Percentiles rank a stretch among this genome's conserved stretches.
These are phyloP conservation scores for Eutrema japonicum DNA, from an alignment of 345 rosid genomes.

Conservation along the genomic window DNA sequence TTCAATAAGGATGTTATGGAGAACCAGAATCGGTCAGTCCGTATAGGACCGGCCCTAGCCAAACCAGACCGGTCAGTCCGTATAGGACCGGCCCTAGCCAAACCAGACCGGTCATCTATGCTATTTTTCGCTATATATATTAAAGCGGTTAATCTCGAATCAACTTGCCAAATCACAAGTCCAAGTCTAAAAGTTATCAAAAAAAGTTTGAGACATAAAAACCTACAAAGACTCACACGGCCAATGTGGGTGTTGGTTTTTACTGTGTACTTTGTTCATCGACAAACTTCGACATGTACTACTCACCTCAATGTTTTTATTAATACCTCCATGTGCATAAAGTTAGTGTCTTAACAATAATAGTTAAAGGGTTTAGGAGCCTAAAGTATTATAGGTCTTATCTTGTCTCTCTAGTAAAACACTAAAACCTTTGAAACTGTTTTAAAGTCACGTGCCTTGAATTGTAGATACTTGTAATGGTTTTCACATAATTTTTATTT, in stretches of 20 bases:
- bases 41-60: too few species aligned
- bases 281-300: constrained; percentile 41
- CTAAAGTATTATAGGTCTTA: constrained; percentile 5
- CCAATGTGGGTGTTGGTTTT: constrained; percentile 31
- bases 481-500: background rate
- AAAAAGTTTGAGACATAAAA: constrained; percentile 1
- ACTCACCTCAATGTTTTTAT: constrained; percentile 32
- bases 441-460: background rate
- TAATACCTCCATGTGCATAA: constrained; percentile 31
- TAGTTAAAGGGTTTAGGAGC: constrained; percentile 13
- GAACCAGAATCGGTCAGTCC: background rate
- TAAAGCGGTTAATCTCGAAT: background rate
- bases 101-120: background rate
- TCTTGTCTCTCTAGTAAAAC: constrained; percentile 20
- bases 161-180: constrained; percentile 15
- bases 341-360: constrained; percentile 7
- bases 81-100: too few species aligned
- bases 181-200: constrained; percentile 9
- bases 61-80: background rate
- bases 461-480: background rate
- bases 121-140: background rate
- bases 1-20: background rate
- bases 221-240: background rate
- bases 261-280: constrained; percentile 33
- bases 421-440: background rate